Percentiles rank a stretch among this genome's conserved stretches.
These are phyloP conservation scores for Cyclotella atomus DNA, from an alignment of 108 stramenopile species.

Conservation along the genomic window DNA sequence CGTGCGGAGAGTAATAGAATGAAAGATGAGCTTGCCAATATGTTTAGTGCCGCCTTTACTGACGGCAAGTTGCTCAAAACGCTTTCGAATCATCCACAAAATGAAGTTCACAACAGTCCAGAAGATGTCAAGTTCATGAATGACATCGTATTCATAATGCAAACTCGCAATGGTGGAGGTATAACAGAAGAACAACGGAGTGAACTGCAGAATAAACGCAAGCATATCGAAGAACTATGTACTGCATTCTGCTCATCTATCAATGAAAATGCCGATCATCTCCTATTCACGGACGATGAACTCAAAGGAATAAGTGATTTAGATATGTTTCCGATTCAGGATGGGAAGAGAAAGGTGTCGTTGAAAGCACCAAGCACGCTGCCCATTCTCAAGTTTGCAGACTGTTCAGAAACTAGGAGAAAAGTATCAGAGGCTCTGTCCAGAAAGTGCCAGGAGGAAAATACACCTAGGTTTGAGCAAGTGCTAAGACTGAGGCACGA, in stretches of 20 bases:
- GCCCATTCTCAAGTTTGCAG: conserved; percentile 21
- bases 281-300: conserved; percentile 21
- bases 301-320: conserved; percentile 13
- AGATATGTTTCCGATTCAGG: conserved; percentile 2
- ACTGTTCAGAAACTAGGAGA: not conserved
- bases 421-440: conserved; percentile 4
- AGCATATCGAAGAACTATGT: conserved; percentile 12
- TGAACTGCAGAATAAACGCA: conserved; percentile 6
- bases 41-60: conserved; percentile 5
- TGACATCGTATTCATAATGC: not conserved
- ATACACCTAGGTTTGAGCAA: conserved; percentile 13
- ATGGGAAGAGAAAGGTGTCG: conserved; percentile 6
- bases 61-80: not conserved
- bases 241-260: conserved; percentile 21
- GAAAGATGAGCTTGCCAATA: conserved; percentile 7
- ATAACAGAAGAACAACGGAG: not conserved
- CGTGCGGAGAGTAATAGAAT: conserved; percentile 3
- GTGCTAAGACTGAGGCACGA: conserved; percentile 1
- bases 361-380: conserved; percentile 25
- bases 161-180: conserved; percentile 4
- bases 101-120: not conserved
- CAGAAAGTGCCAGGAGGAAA: conserved; percentile 18
- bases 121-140: not conserved
- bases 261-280: conserved; percentile 2
- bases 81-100: not conserved